Percentiles rank a stretch among this genome's conserved stretches.
Evolutionary conservation across 495 filamentous ascomycete species (phyloP).

Genomic region (Daldinia decipiens): DNA sequence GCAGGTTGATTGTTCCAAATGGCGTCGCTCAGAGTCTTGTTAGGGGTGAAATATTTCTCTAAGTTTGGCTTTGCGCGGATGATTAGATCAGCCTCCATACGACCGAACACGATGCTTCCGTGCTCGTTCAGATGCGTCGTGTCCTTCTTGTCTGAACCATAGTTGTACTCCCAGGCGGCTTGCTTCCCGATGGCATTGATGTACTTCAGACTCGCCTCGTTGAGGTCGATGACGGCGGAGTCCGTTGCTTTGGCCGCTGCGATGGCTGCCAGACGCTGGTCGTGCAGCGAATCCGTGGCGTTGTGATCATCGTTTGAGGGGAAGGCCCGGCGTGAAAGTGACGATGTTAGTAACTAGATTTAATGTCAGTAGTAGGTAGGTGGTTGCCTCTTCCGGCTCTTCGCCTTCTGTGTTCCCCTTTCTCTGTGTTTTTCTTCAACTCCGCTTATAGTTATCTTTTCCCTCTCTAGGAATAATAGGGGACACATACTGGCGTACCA

Average conservation of each 20-base stretch:
- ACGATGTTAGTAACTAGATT: constrained; percentile 50
- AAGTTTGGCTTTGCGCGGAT: constrained; percentile 35
- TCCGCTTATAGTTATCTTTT: not conserved
- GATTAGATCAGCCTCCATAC: constrained; percentile 57
- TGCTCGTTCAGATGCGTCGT: constrained; percentile 59
- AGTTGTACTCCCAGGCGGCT: constrained; percentile 55
- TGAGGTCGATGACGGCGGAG: constrained; percentile 55
- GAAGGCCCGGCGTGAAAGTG: constrained; percentile 55
- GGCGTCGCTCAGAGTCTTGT: constrained; percentile 45
- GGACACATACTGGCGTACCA: constrained; percentile 51
- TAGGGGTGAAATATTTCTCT: constrained; percentile 43
- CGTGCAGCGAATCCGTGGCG: constrained; percentile 54
- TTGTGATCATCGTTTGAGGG: constrained; percentile 48
- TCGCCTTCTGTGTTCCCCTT: not conserved
- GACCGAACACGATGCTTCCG: constrained; percentile 59
- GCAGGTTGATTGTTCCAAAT: constrained; percentile 51
- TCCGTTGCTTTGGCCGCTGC: constrained; percentile 47
- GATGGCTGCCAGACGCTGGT: constrained; percentile 53
- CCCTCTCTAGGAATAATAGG: not conserved
- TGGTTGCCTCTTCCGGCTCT: not conserved
- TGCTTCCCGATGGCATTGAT: constrained; percentile 57
- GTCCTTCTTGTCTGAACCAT: constrained; percentile 48
- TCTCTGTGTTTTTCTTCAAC: not conserved
- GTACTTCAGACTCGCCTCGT: constrained; percentile 54
- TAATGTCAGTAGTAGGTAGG: constrained; percentile 1